These are phyloP conservation scores for Ceratobasidium sp. DNA, from an alignment of 1,284 basidiomycete species.

Conservation along the genomic window DNA sequence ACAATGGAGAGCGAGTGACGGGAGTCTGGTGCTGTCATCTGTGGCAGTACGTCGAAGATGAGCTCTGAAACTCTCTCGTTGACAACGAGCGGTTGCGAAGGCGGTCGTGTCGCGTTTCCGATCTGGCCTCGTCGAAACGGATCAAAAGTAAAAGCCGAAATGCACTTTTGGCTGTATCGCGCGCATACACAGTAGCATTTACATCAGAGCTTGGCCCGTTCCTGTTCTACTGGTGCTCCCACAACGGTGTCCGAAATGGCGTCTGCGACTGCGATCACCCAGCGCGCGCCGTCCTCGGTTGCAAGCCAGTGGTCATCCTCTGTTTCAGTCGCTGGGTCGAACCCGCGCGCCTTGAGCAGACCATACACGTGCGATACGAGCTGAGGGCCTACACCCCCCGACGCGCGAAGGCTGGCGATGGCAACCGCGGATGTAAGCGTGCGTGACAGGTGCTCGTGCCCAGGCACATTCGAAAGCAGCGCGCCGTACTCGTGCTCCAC, in stretches of 20 bases:
- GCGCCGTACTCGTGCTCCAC: slow-evolving; percentile 90
- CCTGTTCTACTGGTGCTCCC: slow-evolving; percentile 17
- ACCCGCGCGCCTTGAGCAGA: slow-evolving; percentile 80
- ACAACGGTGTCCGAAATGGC: slow-evolving; percentile 74
- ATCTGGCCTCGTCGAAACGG: slow-evolving; percentile 62
- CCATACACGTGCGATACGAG: slow-evolving; percentile 94
- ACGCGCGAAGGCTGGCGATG: slow-evolving; percentile 89
- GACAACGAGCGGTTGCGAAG: slow-evolving; percentile 40
- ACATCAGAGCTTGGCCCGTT: slow-evolving; percentile 27
- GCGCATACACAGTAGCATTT: slow-evolving; percentile 56
- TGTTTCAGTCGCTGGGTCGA: slow-evolving; percentile 63
- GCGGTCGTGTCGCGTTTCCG: slow-evolving; percentile 59
- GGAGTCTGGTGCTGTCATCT: slow-evolving; percentile 47
- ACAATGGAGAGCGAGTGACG: slow-evolving; percentile 38
- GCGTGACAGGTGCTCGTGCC: slow-evolving; percentile 67
- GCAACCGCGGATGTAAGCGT: slow-evolving; percentile 90
- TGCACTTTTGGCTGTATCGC: slow-evolving; percentile 54
- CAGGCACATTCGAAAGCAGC: slow-evolving; percentile 81
- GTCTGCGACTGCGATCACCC: slow-evolving; percentile 91
- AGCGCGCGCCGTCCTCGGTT: slow-evolving; percentile 90
- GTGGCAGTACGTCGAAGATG: slow-evolving; percentile 47
- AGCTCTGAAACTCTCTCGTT: slow-evolving; percentile 40
- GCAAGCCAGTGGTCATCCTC: slow-evolving; percentile 80
- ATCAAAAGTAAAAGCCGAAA: slow-evolving; percentile 42
- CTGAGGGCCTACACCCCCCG: slow-evolving; percentile 90